Percentiles rank a stretch among this genome's conserved stretches.
Conservation (phyloP, 2,329 filamentous ascomycete species). For the Alternaria gansuensis region DNA sequence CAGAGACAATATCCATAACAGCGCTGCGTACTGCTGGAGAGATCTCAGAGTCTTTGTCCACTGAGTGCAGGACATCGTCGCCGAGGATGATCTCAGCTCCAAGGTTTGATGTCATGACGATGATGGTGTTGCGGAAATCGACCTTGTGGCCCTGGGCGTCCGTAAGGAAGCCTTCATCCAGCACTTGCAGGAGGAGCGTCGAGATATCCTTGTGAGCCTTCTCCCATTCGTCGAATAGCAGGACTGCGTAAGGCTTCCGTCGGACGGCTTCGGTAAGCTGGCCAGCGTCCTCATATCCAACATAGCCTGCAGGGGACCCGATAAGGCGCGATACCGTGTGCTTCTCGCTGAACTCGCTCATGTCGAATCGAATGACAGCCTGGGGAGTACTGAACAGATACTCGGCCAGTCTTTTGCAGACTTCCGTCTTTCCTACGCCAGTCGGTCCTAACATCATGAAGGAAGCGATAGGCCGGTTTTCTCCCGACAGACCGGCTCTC, state of each 20-base stretch:
- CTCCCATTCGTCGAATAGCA: conserved; percentile 97
- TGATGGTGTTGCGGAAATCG: conserved; percentile 95
- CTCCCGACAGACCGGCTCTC: conserved; percentile 86
- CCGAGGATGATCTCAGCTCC: conserved; percentile 91
- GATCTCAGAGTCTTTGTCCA: conserved; percentile 67
- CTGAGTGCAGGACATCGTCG: conserved; percentile 70
- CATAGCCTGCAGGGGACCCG: conserved; percentile 90
- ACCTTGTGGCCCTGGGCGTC: conserved; percentile 96
- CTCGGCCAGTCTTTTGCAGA: conserved; percentile 92
- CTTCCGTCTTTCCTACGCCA: conserved; percentile 95
- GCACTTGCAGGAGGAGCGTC: conserved; percentile 86
- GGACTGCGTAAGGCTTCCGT: conserved; percentile 91
- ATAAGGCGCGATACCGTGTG: conserved; percentile 94
- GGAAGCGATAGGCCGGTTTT: conserved; percentile 88
- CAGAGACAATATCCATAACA: conserved; percentile 87
- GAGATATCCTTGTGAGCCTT: conserved; percentile 97
- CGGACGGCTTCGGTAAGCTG: conserved; percentile 95
- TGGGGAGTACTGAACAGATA: conserved; percentile 94
- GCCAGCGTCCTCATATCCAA: conserved; percentile 95
- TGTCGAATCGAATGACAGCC: conserved; percentile 93
- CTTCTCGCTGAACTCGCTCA: conserved; percentile 98
- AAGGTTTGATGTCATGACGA: conserved; percentile 94
- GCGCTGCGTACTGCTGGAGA: conserved; percentile 75
- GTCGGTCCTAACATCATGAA: conserved; percentile 99
- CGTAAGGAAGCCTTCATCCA: conserved; percentile 95